Percentiles rank a stretch among this genome's conserved stretches.
These are phyloP conservation scores for Penicillium sclerotigenum DNA, from an alignment of 2,329 filamentous ascomycete genomes.

Conservation along the genomic window DNA sequence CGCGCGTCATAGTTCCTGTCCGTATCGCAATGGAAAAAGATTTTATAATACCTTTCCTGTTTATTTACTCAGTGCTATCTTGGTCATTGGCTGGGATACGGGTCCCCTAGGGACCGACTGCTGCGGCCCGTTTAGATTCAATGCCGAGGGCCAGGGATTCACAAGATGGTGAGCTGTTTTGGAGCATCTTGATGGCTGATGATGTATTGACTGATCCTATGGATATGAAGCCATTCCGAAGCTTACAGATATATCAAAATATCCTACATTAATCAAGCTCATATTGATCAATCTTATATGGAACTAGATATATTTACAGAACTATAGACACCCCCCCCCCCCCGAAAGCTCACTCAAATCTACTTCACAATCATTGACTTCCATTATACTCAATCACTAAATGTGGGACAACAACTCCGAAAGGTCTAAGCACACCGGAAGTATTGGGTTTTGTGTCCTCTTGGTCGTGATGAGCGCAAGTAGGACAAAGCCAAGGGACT, in stretches of 20 bases:
- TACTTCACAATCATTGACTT: background rate
- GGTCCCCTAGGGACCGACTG: constrained; percentile 10
- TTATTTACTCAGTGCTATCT: background rate
- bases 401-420: background rate
- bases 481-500: constrained; percentile 17
- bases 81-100: constrained; percentile 1
- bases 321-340: no score
- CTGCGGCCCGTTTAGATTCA: constrained; percentile 12
- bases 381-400: background rate
- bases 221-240: background rate
- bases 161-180: background rate
- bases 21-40: constrained; percentile 9
- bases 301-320: background rate
- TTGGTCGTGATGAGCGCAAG: constrained; percentile 6
- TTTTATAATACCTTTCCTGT: background rate
- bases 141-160: constrained; percentile 1
- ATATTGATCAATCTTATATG: background rate
- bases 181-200: background rate
- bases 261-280: background rate
- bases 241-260: background rate
- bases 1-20: constrained; percentile 23
- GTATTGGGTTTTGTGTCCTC: constrained; percentile 1
- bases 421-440: constrained; percentile 14
- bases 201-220: background rate
- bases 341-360: background rate